phyloP scores from a whole-genome alignment of 2,329 filamentous ascomycete species.

The Zelopaecilomyces penicillatus region DNA sequence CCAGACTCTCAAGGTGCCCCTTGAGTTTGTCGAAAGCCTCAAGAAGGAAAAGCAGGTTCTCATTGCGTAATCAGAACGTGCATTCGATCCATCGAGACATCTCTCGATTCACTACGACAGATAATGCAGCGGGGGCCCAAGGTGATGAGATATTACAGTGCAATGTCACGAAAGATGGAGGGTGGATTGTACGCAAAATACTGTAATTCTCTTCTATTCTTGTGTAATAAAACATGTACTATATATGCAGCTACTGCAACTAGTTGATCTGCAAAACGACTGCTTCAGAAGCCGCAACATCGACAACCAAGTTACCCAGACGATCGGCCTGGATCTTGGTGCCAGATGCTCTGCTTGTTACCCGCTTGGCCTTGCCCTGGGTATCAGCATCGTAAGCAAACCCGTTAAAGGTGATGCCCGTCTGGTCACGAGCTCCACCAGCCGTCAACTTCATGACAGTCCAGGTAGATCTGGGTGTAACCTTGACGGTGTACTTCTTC shows the following conservation, averaged over 20 bases:
- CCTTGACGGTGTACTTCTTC: slow-evolving; percentile 10
- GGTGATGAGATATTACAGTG: too few species aligned
- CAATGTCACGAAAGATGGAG: too few species aligned
- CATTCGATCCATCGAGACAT: too few species aligned
- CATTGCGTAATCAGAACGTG: slow-evolving; percentile 9
- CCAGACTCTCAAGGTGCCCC: slow-evolving; percentile 48
- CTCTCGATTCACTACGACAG: too few species aligned
- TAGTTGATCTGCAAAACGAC: slow-evolving; percentile 9
- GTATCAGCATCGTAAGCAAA: slow-evolving; percentile 13
- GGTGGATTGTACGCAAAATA: not conserved
- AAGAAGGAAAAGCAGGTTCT: slow-evolving; percentile 59
- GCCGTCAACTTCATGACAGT: slow-evolving; percentile 12
- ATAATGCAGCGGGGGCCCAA: too few species aligned
- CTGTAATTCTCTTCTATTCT: not conserved
- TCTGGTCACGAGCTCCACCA: slow-evolving; percentile 9
- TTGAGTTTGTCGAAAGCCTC: slow-evolving; percentile 46
- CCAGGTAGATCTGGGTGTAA: slow-evolving; percentile 9
- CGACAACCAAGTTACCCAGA: slow-evolving; percentile 8
- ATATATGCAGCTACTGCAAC: too few species aligned
- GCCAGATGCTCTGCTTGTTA: slow-evolving; percentile 2
- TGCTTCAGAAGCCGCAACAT: slow-evolving; percentile 12
- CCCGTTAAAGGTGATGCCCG: slow-evolving; percentile 14
- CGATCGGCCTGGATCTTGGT: slow-evolving; percentile 7
- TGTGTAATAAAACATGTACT: not conserved
- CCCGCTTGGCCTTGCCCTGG: slow-evolving; percentile 7